phyloP scores from a whole-genome alignment of 2,329 filamentous ascomycete genomes.

The Beauveria sp. region DNA sequence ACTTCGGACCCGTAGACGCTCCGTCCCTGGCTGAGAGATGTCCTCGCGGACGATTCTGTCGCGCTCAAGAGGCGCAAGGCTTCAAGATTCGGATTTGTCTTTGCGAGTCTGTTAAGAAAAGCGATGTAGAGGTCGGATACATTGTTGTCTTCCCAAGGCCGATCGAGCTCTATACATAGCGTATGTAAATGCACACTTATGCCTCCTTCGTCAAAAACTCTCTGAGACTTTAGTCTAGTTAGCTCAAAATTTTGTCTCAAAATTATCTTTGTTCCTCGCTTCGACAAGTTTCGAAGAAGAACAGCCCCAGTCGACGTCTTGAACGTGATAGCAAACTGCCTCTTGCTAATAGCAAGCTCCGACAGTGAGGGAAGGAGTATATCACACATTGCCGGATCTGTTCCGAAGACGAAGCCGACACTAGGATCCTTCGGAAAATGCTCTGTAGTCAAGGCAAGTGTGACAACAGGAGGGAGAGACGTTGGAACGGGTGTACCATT shows the following conservation, averaged over 20 bases:
- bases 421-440: not conserved
- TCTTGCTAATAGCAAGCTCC: not conserved
- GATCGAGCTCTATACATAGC: not conserved
- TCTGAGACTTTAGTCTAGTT: not conserved
- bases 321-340: not conserved
- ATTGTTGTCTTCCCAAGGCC: not conserved
- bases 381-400: not conserved
- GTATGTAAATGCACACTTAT: not conserved
- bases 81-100: not conserved
- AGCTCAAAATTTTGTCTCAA: not conserved
- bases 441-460: not conserved
- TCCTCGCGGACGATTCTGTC: not conserved
- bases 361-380: not conserved
- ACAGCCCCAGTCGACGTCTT: not conserved
- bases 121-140: not conserved
- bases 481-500: not conserved
- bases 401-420: not conserved
- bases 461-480: not conserved
- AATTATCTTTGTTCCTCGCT: not conserved
- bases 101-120: not conserved
- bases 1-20: not conserved
- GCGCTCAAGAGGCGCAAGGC: not conserved
- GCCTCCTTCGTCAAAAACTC: not conserved
- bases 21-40: not conserved
- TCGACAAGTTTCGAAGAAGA: not conserved